Conservation (phyloP, 768 basidiomycete species). For the Austroboletus eburneus region DNA sequence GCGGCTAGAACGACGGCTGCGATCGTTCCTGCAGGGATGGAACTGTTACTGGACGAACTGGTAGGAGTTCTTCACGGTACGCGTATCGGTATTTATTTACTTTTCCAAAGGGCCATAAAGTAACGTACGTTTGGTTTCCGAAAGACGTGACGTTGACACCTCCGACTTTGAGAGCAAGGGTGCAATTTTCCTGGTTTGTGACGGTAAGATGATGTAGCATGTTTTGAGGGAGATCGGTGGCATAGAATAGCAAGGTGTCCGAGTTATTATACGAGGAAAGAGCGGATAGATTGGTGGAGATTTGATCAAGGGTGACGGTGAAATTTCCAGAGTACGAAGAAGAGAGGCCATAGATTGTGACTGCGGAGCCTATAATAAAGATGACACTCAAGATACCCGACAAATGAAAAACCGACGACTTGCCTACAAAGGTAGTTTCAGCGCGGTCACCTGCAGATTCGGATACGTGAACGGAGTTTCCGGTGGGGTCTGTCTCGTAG, state of each 20-base stretch:
- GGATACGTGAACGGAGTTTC: conserved; percentile 30
- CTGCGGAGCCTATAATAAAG: conserved; percentile 48
- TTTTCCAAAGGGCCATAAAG: conserved; percentile 1
- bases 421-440: conserved; percentile 44
- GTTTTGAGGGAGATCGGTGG: conserved; percentile 53
- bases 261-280: conserved; percentile 49
- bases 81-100: conserved; percentile 1
- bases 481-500: conserved; percentile 30
- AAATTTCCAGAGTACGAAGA: conserved; percentile 57
- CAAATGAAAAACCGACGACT: conserved; percentile 17
- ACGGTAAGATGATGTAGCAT: conserved; percentile 48
- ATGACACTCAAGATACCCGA: not conserved
- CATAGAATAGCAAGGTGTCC: conserved; percentile 58
- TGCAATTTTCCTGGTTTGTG: conserved; percentile 50
- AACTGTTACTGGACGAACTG: conserved; percentile 11
- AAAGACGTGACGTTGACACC: conserved; percentile 48
- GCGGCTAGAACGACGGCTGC: conserved; percentile 61
- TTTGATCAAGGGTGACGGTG: conserved; percentile 52
- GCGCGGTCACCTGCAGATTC: conserved; percentile 44
- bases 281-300: conserved; percentile 44
- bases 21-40: conserved; percentile 52
- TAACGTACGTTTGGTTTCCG: conserved; percentile 30
- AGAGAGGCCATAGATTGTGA: conserved; percentile 56
- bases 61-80: conserved; percentile 14
- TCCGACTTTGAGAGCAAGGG: conserved; percentile 45